Evolutionary conservation across 2,329 filamentous ascomycete species (phyloP).

Genomic region (Eurotiales sp.): DNA sequence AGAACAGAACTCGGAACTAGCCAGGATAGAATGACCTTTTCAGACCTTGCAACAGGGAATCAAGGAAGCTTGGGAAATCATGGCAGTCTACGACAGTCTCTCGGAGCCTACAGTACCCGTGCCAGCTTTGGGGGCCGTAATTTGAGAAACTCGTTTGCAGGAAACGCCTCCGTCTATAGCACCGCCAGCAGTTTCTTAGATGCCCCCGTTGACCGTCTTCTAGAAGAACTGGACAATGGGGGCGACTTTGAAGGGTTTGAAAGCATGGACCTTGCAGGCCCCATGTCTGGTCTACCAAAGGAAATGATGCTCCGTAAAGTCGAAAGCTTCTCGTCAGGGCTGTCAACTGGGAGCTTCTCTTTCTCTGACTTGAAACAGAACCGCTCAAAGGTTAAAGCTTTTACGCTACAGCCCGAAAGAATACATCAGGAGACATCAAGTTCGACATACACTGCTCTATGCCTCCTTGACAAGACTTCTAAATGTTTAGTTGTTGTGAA

Average conservation of each 20-base stretch:
- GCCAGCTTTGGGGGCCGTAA: constrained; percentile 54
- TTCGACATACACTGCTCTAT: constrained; percentile 45
- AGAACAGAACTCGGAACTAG: constrained; percentile 81
- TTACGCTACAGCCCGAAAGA: constrained; percentile 56
- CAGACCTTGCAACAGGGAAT: constrained; percentile 59
- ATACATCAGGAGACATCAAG: constrained; percentile 29
- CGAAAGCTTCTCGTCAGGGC: constrained; percentile 61
- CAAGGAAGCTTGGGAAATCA: constrained; percentile 33
- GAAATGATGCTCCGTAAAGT: constrained; percentile 71
- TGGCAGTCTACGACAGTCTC: constrained; percentile 63
- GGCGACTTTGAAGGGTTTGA: constrained; percentile 65
- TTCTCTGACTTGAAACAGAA: constrained; percentile 23
- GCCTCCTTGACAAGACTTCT: constrained; percentile 66
- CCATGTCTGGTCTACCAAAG: constrained; percentile 66
- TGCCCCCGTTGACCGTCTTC: constrained; percentile 63
- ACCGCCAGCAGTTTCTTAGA: constrained; percentile 62
- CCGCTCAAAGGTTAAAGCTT: constrained; percentile 47
- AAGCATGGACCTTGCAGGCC: constrained; percentile 68
- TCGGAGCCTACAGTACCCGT: constrained; percentile 64
- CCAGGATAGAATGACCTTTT: constrained; percentile 75
- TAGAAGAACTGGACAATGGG: constrained; percentile 64
- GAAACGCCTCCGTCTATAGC: constrained; percentile 44
- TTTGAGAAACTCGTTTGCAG: constrained; percentile 54
- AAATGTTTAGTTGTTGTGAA: constrained; percentile 65
- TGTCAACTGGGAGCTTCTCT: constrained; percentile 28